phyloP scores from a whole-genome alignment of 495 filamentous ascomycete species.

The Geoglossum glabrum region DNA sequence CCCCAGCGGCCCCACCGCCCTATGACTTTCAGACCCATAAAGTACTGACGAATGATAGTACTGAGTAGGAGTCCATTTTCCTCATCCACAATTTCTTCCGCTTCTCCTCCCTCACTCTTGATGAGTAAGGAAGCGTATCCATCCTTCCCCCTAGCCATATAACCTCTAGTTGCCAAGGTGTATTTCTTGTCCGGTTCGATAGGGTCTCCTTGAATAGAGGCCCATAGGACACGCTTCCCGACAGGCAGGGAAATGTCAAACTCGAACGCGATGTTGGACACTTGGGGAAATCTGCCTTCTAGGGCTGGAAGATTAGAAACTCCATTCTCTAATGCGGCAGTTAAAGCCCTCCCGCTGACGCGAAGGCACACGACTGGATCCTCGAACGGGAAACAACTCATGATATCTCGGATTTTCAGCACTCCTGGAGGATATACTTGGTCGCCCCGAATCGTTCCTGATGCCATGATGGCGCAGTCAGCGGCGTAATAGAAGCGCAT shows the following conservation, averaged over 20 bases:
- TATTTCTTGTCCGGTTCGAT: slow-evolving; percentile 42
- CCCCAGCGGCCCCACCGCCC: slow-evolving; percentile 55
- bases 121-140: slow-evolving; percentile 57
- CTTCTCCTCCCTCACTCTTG: slow-evolving; percentile 45
- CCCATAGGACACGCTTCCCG: slow-evolving; percentile 41
- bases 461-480: slow-evolving; percentile 69
- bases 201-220: slow-evolving; percentile 34
- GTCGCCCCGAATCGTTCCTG: slow-evolving; percentile 77
- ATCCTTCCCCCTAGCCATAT: slow-evolving; percentile 77
- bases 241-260: slow-evolving; percentile 40
- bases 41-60: slow-evolving; percentile 73
- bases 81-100: slow-evolving; percentile 59
- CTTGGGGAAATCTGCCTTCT: slow-evolving; percentile 62
- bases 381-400: slow-evolving; percentile 77
- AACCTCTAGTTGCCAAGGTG: slow-evolving; percentile 52
- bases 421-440: slow-evolving; percentile 72
- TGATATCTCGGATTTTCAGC: slow-evolving; percentile 52
- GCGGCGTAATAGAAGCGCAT: slow-evolving; percentile 65
- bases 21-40: slow-evolving; percentile 61
- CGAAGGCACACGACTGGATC: slow-evolving; percentile 68
- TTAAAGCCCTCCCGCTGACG: slow-evolving; percentile 41
- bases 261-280: slow-evolving; percentile 56
- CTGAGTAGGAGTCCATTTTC: slow-evolving; percentile 74
- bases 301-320: slow-evolving; percentile 61
- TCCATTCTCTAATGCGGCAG: slow-evolving; percentile 64